These are phyloP conservation scores for Protomyces lactucae-debilis DNA, from an alignment of 1,139 yeast species.

Conservation along the genomic window DNA sequence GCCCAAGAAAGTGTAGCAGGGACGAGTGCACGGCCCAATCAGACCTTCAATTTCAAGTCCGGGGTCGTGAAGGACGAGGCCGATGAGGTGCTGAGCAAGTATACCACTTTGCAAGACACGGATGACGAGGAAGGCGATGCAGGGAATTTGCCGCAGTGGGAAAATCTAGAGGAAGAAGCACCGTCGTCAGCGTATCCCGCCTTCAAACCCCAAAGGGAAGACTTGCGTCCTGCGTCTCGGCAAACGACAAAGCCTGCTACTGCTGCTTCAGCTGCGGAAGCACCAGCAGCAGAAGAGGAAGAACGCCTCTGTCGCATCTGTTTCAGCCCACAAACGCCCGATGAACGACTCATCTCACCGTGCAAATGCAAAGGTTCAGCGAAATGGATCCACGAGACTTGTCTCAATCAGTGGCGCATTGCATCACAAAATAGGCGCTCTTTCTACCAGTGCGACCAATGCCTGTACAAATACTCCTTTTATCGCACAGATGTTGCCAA, in stretches of 20 bases:
- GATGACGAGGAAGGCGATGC: neutral
- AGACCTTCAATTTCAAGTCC: neutral
- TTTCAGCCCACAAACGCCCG: constrained; percentile 13
- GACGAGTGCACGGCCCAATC: too few relatives aligned
- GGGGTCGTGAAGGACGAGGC: neutral
- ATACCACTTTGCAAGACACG: neutral
- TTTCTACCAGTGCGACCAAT: constrained; percentile 25
- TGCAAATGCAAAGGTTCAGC: constrained; percentile 21
- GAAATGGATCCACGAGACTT: constrained; percentile 21
- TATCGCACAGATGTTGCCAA: constrained; percentile 23
- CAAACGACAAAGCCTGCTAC: neutral
- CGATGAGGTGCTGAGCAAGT: neutral
- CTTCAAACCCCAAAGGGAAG: neutral
- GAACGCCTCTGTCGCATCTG: constrained; percentile 25
- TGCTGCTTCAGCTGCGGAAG: neutral
- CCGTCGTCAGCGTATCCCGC: neutral
- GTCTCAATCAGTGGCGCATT: constrained; percentile 21
- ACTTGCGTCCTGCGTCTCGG: neutral
- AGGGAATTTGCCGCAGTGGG: neutral
- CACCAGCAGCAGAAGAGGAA: neutral
- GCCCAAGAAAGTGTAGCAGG: neutral
- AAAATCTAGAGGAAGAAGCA: neutral
- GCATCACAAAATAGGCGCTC: constrained; percentile 13
- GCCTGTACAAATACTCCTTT: constrained; percentile 26
- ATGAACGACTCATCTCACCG: constrained; percentile 19